Conservation (phyloP, 768 basidiomycete species). For the Suillus occidentalis region DNA sequence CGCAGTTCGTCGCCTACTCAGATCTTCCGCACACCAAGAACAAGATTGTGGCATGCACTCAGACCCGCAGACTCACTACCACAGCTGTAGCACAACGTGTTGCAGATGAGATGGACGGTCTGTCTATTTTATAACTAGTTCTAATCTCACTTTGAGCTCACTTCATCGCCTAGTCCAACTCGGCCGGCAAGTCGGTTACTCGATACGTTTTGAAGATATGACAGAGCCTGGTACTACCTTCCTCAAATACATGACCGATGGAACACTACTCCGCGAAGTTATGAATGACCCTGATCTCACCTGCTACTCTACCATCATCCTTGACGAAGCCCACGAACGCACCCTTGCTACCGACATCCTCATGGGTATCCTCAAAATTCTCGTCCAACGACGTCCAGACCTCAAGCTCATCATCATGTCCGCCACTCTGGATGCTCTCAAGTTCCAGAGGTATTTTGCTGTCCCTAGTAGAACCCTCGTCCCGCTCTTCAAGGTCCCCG, state of each 20-base stretch:
- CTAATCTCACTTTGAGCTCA: not conserved
- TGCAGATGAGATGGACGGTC: slow-evolving; percentile 98
- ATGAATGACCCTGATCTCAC: slow-evolving; percentile 94
- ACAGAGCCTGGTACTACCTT: slow-evolving; percentile 86
- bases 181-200: slow-evolving; percentile 94
- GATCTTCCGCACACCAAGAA: slow-evolving; percentile 89
- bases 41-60: slow-evolving; percentile 94
- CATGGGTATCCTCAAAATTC: slow-evolving; percentile 90
- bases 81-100: slow-evolving; percentile 99
- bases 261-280: slow-evolving; percentile 94
- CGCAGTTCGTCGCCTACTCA: slow-evolving; percentile 93
- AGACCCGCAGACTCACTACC: slow-evolving; percentile 92
- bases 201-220: slow-evolving; percentile 93
- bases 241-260: slow-evolving; percentile 99
- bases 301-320: slow-evolving; percentile 95
- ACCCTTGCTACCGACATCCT: slow-evolving; percentile 97
- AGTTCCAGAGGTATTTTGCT: slow-evolving; percentile 94
- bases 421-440: slow-evolving; percentile 94
- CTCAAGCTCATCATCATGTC: slow-evolving; percentile 99
- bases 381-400: slow-evolving; percentile 78
- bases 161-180: slow-evolving; percentile 62
- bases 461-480: slow-evolving; percentile 46
- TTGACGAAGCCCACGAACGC: slow-evolving; percentile 98
- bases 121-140: slow-evolving; percentile 23
- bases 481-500: slow-evolving; percentile 87